phyloP scores from a whole-genome alignment of 352 stramenopile species.

The Pythium phragmiticola region DNA sequence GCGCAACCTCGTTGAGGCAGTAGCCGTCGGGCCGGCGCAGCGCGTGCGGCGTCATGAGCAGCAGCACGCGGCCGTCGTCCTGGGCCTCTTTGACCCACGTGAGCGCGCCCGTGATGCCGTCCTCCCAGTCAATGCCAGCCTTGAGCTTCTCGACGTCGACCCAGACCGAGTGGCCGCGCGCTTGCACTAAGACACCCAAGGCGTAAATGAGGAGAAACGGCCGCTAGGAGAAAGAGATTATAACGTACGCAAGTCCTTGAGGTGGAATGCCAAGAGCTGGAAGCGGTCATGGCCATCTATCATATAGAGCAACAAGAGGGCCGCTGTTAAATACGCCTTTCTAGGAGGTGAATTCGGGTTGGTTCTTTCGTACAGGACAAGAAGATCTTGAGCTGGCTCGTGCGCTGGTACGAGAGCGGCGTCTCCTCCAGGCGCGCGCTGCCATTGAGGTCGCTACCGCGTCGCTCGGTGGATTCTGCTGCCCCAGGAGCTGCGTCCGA shows the following conservation, averaged over 20 bases:
- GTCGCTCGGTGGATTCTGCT: neutral
- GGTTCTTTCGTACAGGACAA: constrained; percentile 47
- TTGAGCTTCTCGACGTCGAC: constrained; percentile 71
- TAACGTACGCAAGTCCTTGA: constrained; percentile 58
- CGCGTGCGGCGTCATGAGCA: constrained; percentile 80
- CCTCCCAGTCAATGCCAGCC: constrained; percentile 72
- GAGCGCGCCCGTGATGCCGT: constrained; percentile 61
- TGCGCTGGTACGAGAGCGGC: constrained; percentile 38
- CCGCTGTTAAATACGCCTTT: no score
- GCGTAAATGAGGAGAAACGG: neutral
- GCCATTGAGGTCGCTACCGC: constrained; percentile 4
- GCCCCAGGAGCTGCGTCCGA: neutral
- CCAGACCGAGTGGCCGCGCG: constrained; percentile 63
- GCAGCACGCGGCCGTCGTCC: constrained; percentile 63
- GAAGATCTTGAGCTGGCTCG: constrained; percentile 64
- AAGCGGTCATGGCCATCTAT: constrained; percentile 75
- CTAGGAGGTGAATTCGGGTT: no score
- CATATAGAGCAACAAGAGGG: neutral
- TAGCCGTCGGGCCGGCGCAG: constrained; percentile 71
- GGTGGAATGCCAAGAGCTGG: constrained; percentile 65
- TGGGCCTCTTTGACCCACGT: constrained; percentile 71
- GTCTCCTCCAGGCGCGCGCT: constrained; percentile 8
- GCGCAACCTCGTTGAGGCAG: constrained; percentile 78
- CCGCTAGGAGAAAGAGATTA: constrained; percentile 2
- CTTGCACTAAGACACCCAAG: constrained; percentile 41